phyloP scores from a whole-genome alignment of 192 early-diverging fungal genomes.

The Cetraspora pellucida region DNA sequence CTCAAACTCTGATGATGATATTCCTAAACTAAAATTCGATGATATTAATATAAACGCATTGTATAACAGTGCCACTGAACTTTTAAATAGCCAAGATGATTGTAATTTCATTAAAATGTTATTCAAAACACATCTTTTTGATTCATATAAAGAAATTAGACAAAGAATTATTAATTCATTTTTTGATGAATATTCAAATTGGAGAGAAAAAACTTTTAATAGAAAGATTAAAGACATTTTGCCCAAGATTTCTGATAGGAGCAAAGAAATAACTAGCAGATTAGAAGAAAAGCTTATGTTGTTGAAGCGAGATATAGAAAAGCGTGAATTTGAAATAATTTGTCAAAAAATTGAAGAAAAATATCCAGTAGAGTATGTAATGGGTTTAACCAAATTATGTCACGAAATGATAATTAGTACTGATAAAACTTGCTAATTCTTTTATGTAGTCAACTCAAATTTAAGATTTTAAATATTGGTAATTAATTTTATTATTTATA shows the following conservation, averaged over 20 bases:
- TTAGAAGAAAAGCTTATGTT: neutral
- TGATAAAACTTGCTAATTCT: too few relatives aligned
- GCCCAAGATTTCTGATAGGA: neutral
- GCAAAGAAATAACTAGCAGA: neutral
- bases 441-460: too few relatives aligned
- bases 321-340: neutral
- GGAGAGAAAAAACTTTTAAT: neutral
- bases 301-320: neutral
- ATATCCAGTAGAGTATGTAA: neutral
- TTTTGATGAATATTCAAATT: neutral
- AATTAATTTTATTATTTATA: too few relatives aligned
- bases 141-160: neutral
- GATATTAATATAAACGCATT: neutral
- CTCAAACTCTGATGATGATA: too few relatives aligned
- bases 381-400: too few relatives aligned
- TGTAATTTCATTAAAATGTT: too few relatives aligned
- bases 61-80: neutral
- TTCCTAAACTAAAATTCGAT: neutral
- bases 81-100: neutral
- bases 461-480: too few relatives aligned
- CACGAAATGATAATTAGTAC: too few relatives aligned
- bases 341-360: neutral
- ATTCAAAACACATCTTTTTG: neutral
- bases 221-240: conserved; percentile 1
- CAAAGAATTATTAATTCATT: neutral